phyloP scores from a whole-genome alignment of 1,139 yeast species.

The Geotrichum phurueaensis region DNA sequence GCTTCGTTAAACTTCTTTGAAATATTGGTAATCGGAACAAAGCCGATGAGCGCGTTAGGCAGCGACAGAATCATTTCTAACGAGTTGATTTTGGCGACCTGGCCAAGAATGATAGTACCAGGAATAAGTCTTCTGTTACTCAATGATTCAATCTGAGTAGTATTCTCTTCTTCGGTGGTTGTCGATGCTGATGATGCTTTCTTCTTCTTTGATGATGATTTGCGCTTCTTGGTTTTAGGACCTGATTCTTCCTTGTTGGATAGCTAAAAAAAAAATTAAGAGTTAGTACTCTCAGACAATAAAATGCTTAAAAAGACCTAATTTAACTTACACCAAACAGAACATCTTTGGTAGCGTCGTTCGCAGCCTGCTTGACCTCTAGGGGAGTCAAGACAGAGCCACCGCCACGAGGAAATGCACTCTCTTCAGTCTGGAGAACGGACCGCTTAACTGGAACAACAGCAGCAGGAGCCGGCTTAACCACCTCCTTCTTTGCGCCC shows the following conservation, averaged over 20 bases:
- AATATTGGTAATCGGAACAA: constrained; percentile 67
- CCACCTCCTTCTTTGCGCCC: constrained; percentile 1
- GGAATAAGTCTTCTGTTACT: constrained; percentile 55
- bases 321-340: constrained; percentile 49
- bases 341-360: constrained; percentile 86
- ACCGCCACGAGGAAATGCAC: constrained; percentile 95
- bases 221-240: constrained; percentile 17
- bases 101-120: constrained; percentile 75
- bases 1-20: constrained; percentile 55
- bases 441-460: constrained; percentile 13
- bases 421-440: constrained; percentile 32
- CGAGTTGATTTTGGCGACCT: constrained; percentile 54
- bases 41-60: constrained; percentile 81
- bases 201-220: constrained; percentile 16
- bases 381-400: constrained; percentile 73
- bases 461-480: constrained; percentile 1
- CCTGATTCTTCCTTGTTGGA: constrained; percentile 7
- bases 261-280: neutral
- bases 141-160: constrained; percentile 51
- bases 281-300: neutral
- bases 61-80: constrained; percentile 63
- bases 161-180: constrained; percentile 26
- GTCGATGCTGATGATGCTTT: constrained; percentile 18
- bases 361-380: constrained; percentile 87
- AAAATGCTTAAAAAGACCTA: neutral